Evolutionary conservation across 257 asterid species (phyloP), one percentile per base, ranked within the genome.

Genomic region (Petunia secreta): DNA sequence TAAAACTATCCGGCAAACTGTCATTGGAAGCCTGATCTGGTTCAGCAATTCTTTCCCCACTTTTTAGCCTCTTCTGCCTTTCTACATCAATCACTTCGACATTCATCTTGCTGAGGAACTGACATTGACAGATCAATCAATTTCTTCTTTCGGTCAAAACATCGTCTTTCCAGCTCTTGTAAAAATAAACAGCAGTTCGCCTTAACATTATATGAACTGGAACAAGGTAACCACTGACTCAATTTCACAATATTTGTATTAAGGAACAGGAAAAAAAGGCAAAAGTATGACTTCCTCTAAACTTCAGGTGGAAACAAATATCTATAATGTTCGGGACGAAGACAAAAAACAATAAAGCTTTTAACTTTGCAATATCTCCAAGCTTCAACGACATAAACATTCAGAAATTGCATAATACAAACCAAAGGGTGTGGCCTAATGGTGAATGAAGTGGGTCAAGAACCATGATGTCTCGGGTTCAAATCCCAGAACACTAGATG

Each of bases 11-110:
- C 46, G 76, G 83, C 55, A 81, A 69, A 79, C 36, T 80, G 83
- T 38, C 83, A 81, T 75, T 83, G 79, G 84, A 85, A 82, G 86
- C 87, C 62, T 85, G 87, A 38, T 77, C 78, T 67, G 16, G 80
- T 82, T 78, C 86, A 48, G 78, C 53, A 75, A 16, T 85, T 73
- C 79, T 79, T 80, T 81, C 89, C 79, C 83, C 87, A 65, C 63
- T 82, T 79, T 75, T 88, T 83, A 83, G 86, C 86, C 89, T 84
- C 84, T 83, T 87, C 77, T 74, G 85, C 84, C 81, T 85, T 53
- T 86, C 88, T 82, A 80, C 84, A 64, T 85, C 86, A 80, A 83
- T 78, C 83, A 86, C 87, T 75, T 87, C 82, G 84, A 65, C 76
- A 65, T 80, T 87, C 91, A 91, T 88, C 76, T 83, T 84, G 74